Evolutionary conservation across 75 land plant genomes (phyloP), one percentile per base, ranked within the genome.

Genomic region (Cupressus sempervirens): DNA sequence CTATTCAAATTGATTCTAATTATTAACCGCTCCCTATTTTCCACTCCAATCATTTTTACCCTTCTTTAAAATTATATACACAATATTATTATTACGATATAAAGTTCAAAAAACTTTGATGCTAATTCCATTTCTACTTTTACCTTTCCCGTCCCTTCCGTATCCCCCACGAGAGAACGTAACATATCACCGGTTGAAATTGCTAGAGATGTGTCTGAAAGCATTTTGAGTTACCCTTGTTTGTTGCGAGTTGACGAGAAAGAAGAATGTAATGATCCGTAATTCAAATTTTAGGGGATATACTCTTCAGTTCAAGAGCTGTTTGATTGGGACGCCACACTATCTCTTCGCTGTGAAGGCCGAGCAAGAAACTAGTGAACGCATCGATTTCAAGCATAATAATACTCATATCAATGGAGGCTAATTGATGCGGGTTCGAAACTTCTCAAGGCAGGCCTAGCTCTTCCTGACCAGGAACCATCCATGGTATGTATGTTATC

Each of bases 401-500:
- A 26, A 62, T 23, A 62, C 26, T 62, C 0, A 6, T 62, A 62
- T 62, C 84, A 29, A 92, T 93, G 93, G 96, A 94, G 91, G 90
- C 95, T 94, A 74, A 85, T 94, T 73, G 96, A 94, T 81, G 90
- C 90, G 43, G 96, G 96, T 43, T 93, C 96, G n/a, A 89, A 87
- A 85, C 92, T 92, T 40, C 90, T 94, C 86, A 91, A 93, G 67
- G 95, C 96, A 18, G 96, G 96, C 2, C 86, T 92, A 75, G 95
- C 96, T 26, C 35, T 83, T 62, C 96, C 96, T n/a, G 96, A 94
- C 83, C 95, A 93, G 81, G 93, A 94, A 50, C 96, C 96, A 54
- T 86, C 93, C 34, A 54, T 93, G 86, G 96, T 94, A 88, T 26
- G 26, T 0, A n/a, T 40, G 23, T 74, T n/a, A 26, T 79, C 29